These are phyloP conservation scores for Carex parvula DNA, from an alignment of 176 grass and related monocot species.

Conservation along the genomic window DNA sequence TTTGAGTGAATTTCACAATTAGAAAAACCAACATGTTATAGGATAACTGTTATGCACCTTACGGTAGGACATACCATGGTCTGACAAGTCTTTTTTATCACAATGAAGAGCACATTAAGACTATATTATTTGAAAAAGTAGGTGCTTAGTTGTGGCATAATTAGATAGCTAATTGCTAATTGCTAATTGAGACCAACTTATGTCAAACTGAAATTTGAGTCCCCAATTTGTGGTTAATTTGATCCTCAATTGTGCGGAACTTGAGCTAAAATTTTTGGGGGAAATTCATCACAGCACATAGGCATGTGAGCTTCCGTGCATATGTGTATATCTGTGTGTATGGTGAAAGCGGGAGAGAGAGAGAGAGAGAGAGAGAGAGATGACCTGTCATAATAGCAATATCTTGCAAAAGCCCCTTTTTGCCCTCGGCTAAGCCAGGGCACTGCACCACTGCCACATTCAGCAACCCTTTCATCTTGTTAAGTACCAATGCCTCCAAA, in stretches of 20 bases:
- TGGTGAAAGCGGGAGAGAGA: too few relatives aligned
- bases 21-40: not conserved
- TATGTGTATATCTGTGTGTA: not conserved
- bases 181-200: not conserved
- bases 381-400: conserved; percentile 94
- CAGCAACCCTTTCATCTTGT: conserved; percentile 77
- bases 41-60: not conserved
- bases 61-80: not conserved
- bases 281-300: not conserved
- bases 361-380: not conserved
- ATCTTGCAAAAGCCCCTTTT: conserved; percentile 92
- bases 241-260: not conserved
- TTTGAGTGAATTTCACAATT: conserved; percentile 14
- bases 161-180: not conserved
- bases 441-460: conserved; percentile 84
- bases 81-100: not conserved
- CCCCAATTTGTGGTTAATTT: not conserved
- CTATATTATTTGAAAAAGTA: not conserved
- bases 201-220: conserved; percentile 1
- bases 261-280: not conserved
- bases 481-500: conserved; percentile 68
- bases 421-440: conserved; percentile 76
- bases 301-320: not conserved
- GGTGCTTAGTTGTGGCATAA: not conserved
- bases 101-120: not conserved